Evolutionary conservation across 768 basidiomycete species (phyloP).

Genomic region (Sporobolomyces phaffii): DNA sequence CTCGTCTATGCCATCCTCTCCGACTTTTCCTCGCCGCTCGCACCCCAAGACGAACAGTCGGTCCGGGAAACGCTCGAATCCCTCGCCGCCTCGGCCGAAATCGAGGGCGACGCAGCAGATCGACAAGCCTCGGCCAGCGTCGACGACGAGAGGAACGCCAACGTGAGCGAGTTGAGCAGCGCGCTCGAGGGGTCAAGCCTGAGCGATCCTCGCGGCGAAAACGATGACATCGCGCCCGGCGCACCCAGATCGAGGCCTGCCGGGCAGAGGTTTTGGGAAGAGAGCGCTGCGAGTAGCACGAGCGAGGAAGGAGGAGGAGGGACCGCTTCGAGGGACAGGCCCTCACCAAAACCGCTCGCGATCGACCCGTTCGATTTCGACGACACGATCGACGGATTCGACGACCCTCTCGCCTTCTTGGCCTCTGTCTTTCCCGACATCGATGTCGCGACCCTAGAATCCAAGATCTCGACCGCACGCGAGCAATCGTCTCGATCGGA

Average conservation of each 20-base stretch:
- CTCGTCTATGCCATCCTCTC: constrained; percentile 34
- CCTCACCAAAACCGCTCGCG: background rate
- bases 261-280: constrained; percentile 16
- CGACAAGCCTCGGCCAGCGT: background rate
- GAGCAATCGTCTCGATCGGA: constrained; percentile 10
- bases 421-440: constrained; percentile 34
- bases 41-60: background rate
- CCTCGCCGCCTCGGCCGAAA: constrained; percentile 23
- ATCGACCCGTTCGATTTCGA: constrained; percentile 7
- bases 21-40: constrained; percentile 19
- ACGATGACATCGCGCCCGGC: background rate
- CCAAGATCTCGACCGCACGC: constrained; percentile 5
- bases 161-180: constrained; percentile 24
- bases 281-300: constrained; percentile 11
- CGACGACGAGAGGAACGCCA: background rate
- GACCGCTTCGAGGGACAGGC: background rate
- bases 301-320: constrained; percentile 22
- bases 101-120: constrained; percentile 3
- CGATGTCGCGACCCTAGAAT: constrained; percentile 10
- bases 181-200: constrained; percentile 20
- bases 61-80: constrained; percentile 6
- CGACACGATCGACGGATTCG: constrained; percentile 5
- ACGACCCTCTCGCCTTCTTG: constrained; percentile 37
- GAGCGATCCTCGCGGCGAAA: background rate
- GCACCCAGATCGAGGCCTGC: background rate